Percentiles rank a stretch among this genome's conserved stretches.
These are phyloP conservation scores for Aspergillus luchuensis DNA, from an alignment of 2,329 filamentous ascomycete species.

Conservation along the genomic window DNA sequence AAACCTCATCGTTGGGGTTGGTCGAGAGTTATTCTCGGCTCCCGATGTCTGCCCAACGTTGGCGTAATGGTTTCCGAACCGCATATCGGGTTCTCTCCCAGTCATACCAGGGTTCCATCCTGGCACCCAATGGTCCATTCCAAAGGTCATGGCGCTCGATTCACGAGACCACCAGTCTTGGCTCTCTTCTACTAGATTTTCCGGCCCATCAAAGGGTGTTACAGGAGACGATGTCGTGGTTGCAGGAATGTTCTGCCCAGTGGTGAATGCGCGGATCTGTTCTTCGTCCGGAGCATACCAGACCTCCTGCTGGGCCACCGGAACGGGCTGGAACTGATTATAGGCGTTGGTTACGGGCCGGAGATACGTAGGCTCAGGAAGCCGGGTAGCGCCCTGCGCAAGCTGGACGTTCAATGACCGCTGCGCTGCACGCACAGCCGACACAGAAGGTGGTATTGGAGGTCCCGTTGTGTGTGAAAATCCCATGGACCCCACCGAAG, in stretches of 20 bases:
- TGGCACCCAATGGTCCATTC: conserved; percentile 63
- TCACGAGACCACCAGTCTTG: conserved; percentile 68
- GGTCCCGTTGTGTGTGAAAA: conserved; percentile 20
- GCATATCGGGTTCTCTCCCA: conserved; percentile 14
- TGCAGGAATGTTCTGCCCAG: conserved; percentile 28
- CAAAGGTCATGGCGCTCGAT: conserved; percentile 61
- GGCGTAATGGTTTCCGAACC: conserved; percentile 14
- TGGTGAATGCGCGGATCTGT: conserved; percentile 23
- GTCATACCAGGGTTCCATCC: conserved; percentile 30
- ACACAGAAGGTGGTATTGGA: conserved; percentile 21
- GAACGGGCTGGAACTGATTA: conserved; percentile 21
- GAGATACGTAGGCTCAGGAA: conserved; percentile 39
- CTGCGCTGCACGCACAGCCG: conserved; percentile 24
- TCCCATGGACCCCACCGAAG: conserved; percentile 17
- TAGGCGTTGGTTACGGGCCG: conserved; percentile 28
- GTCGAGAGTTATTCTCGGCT: conserved; percentile 8
- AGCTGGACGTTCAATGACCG: conserved; percentile 22
- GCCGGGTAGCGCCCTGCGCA: conserved; percentile 24
- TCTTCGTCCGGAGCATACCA: conserved; percentile 37
- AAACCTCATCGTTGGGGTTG: conserved; percentile 13
- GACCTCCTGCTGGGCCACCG: conserved; percentile 32
- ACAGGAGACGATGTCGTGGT: conserved; percentile 50
- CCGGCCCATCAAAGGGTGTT: conserved; percentile 61
- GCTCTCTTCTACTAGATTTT: conserved; percentile 63
- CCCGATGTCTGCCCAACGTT: conserved; percentile 14